Evolutionary conservation across 1,284 basidiomycete genomes (phyloP).

Genomic region (Cystobasidium slooffiae): DNA sequence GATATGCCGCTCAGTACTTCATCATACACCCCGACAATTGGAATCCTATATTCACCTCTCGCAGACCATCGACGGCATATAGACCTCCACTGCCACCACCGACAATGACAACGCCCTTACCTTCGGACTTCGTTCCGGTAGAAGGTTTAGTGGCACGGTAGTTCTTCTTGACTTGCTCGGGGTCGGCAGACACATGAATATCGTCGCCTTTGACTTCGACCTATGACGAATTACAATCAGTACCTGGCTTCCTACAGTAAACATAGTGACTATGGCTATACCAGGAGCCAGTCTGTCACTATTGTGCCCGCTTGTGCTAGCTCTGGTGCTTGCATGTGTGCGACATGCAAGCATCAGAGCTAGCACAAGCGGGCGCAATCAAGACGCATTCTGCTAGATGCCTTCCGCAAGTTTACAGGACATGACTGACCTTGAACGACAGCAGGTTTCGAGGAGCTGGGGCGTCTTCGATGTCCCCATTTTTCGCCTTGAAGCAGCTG

Average conservation of each 20-base stretch:
- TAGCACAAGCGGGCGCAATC: no score
- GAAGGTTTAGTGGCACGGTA: conserved; percentile 31
- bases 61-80: conserved; percentile 77
- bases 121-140: conserved; percentile 1
- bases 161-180: conserved; percentile 38
- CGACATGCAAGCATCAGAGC: no score
- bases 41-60: conserved; percentile 65
- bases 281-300: no score
- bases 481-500: conserved; percentile 79
- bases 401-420: neutral
- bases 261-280: no score
- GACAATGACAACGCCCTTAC: conserved; percentile 76
- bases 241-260: neutral
- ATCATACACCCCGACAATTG: neutral
- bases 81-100: conserved; percentile 82
- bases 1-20: conserved; percentile 1
- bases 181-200: conserved; percentile 69
- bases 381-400: no score
- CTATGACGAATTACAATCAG: conserved; percentile 6
- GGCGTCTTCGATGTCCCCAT: conserved; percentile 77
- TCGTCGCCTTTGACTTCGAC: conserved; percentile 68
- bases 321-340: no score
- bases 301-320: no score
- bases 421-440: conserved; percentile 65
- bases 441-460: conserved; percentile 85